Conservation (phyloP, 208 protist genomes). For the Acanthamoeba royreba region DNA sequence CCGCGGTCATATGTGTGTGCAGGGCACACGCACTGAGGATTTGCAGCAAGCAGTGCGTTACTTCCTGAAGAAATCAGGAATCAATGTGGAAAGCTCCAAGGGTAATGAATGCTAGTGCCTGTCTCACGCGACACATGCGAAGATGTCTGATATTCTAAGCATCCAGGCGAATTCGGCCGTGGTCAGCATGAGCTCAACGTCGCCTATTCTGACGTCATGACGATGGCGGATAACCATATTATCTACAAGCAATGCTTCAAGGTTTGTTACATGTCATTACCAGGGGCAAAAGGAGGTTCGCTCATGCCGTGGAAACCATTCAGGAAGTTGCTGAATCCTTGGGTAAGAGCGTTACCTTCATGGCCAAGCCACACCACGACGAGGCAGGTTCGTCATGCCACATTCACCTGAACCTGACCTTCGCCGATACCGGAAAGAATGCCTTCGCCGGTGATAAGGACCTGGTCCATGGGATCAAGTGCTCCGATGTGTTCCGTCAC, state of each 20-base stretch:
- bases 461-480: background rate
- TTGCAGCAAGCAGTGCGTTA: background rate
- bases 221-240: slow-evolving; percentile 15
- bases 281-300: background rate
- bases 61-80: slow-evolving; percentile 21
- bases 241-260: slow-evolving; percentile 37
- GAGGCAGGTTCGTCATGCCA: background rate
- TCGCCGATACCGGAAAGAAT: background rate
- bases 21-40: background rate
- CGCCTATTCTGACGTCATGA: background rate
- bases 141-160: background rate
- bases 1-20: background rate
- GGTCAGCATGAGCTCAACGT: slow-evolving; percentile 33
- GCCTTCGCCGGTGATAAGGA: slow-evolving; percentile 19
- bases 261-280: background rate
- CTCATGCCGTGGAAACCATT: no score
- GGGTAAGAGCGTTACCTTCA: slow-evolving; percentile 16
- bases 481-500: background rate
- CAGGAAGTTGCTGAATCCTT: background rate
- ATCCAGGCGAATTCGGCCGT: background rate
- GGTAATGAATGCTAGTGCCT: background rate
- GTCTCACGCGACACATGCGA: background rate
- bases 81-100: background rate
- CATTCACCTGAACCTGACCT: background rate
- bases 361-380: slow-evolving; percentile 25